Evolutionary conservation across 345 rosid genomes (phyloP).

Genomic region (Pistacia integerrima): DNA sequence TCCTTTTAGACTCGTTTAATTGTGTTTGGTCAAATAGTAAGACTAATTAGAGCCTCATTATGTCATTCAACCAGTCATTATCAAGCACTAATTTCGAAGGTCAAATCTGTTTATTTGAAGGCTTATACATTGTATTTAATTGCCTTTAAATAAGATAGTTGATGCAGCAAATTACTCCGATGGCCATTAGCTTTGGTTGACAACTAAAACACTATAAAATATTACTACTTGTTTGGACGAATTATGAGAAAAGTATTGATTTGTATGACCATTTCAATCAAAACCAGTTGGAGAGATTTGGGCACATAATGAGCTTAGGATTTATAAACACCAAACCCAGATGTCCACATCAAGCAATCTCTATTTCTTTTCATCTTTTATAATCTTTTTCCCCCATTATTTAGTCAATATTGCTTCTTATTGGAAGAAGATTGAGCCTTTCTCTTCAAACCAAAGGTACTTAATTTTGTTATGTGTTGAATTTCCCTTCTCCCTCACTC

Average conservation of each 20-base stretch:
- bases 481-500: slow-evolving; percentile 47
- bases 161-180: neutral
- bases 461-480: slow-evolving; percentile 11
- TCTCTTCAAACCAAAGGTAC: slow-evolving; percentile 55
- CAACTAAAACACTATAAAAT: neutral
- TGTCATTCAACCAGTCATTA: slow-evolving; percentile 17
- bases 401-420: slow-evolving; percentile 18
- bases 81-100: neutral
- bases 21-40: slow-evolving; percentile 19
- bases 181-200: neutral
- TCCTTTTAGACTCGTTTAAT: slow-evolving; percentile 1
- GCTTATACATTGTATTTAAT: neutral
- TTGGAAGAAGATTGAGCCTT: slow-evolving; percentile 26
- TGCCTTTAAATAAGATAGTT: neutral
- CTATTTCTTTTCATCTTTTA: neutral
- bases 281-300: neutral
- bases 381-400: slow-evolving; percentile 7
- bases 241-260: neutral
- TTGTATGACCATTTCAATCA: neutral
- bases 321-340: slow-evolving; percentile 13
- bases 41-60: slow-evolving; percentile 11
- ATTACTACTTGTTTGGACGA: neutral
- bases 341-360: slow-evolving; percentile 35
- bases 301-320: neutral
- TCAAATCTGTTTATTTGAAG: neutral